Conservation (phyloP, 306 rosid genomes). For the Gleditsia sinensis region DNA sequence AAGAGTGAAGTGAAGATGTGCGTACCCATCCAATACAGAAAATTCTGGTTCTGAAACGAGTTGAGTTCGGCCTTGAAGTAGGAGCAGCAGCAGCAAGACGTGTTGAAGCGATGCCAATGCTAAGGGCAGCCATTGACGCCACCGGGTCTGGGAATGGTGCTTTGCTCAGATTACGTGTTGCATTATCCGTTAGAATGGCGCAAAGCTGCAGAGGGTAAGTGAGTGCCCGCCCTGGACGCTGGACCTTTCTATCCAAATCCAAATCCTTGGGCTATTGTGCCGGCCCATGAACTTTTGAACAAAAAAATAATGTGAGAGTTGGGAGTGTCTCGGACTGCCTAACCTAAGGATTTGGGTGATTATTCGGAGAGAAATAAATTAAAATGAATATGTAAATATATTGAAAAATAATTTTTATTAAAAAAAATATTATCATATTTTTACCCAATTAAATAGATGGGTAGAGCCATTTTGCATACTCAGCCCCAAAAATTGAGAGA, state of each 20-base stretch:
- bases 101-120: conserved; percentile 60
- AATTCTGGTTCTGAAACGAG: conserved; percentile 40
- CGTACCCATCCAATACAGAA: conserved; percentile 72
- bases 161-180: not conserved
- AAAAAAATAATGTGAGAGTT: too few relatives aligned
- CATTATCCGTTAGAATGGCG: conserved; percentile 43
- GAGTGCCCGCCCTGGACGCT: not conserved
- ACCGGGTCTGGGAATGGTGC: too few relatives aligned
- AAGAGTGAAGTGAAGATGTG: not conserved
- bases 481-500: too few relatives aligned
- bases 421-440: too few relatives aligned
- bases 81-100: conserved; percentile 16
- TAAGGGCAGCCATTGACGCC: conserved; percentile 64
- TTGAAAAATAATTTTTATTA: too few relatives aligned
- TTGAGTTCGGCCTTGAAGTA: conserved; percentile 8
- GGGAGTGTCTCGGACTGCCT: too few relatives aligned
- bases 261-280: not conserved
- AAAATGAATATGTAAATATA: too few relatives aligned
- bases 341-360: too few relatives aligned
- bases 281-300: not conserved
- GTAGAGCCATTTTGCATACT: too few relatives aligned
- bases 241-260: not conserved
- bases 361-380: too few relatives aligned
- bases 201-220: not conserved
- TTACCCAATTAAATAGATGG: too few relatives aligned